A percentile compares a stretch with the other conserved stretches of the same genome.
Conservation (phyloP, 345 rosid genomes). For the Clausena lansium region DNA sequence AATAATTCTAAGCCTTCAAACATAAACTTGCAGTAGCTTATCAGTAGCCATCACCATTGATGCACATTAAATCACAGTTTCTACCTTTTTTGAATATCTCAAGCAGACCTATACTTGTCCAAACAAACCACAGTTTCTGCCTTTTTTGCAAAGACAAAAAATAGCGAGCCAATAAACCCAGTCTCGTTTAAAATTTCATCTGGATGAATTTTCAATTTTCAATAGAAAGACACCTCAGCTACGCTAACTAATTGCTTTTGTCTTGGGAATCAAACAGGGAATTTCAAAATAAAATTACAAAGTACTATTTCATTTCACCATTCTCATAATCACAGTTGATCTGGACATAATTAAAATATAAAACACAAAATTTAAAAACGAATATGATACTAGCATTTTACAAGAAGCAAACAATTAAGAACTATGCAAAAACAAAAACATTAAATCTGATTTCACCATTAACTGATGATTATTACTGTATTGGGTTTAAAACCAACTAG, state of each 20-base stretch:
- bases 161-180: neutral
- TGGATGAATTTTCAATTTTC: neutral
- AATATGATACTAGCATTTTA: neutral
- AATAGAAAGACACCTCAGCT: neutral
- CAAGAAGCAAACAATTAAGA: neutral
- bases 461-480: too few relatives aligned
- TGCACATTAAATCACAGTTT: too few relatives aligned
- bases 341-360: conserved; percentile 4
- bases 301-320: conserved; percentile 2
- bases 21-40: too few relatives aligned
- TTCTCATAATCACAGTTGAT: conserved; percentile 3
- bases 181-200: neutral
- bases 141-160: neutral
- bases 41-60: too few relatives aligned
- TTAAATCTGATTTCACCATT: neutral
- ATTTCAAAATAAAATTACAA: neutral
- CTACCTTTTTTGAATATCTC: neutral
- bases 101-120: neutral
- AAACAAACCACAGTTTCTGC: neutral
- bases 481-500: too few relatives aligned
- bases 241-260: neutral
- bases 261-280: conserved; percentile 9
- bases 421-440: neutral
- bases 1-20: too few relatives aligned
- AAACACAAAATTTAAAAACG: neutral